A percentile compares a stretch with the other conserved stretches of the same genome.
These are phyloP conservation scores for Melaleuca quinquenervia DNA, from an alignment of 345 rosid species.

Conservation along the genomic window DNA sequence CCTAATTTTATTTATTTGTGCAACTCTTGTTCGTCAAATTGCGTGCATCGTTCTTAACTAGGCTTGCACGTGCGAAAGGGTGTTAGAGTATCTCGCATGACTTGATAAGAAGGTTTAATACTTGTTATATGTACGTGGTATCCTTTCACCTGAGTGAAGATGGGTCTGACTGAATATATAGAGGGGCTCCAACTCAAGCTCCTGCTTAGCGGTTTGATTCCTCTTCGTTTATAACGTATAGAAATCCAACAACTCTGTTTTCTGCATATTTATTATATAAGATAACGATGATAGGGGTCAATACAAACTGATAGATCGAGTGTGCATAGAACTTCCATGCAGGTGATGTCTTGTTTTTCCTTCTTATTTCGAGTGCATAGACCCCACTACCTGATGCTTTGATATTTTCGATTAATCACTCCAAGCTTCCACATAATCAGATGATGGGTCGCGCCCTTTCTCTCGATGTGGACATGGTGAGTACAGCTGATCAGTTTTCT, in stretches of 20 bases:
- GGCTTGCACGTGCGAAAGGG: not conserved
- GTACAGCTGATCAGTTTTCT: not conserved
- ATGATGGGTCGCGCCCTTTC: not conserved
- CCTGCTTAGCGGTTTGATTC: not conserved
- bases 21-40: not conserved
- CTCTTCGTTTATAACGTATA: not conserved
- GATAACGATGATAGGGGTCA: not conserved
- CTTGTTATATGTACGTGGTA: not conserved
- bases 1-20: not conserved
- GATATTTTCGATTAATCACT: not conserved
- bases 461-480: not conserved
- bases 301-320: not conserved
- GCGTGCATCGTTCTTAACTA: rapidly evolving
- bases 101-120: not conserved
- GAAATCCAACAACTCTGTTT: not conserved
- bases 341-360: not conserved
- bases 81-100: not conserved
- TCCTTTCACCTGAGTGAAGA: not conserved
- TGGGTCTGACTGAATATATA: not conserved
- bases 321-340: not conserved
- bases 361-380: not conserved
- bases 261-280: not conserved
- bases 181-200: rapidly evolving
- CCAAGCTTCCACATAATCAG: not conserved
- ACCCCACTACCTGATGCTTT: not conserved